Percentiles rank a stretch among this genome's conserved stretches.
Conservation (phyloP, 2,329 filamentous ascomycete genomes). For the Ceratocystis cacaofunesta region DNA sequence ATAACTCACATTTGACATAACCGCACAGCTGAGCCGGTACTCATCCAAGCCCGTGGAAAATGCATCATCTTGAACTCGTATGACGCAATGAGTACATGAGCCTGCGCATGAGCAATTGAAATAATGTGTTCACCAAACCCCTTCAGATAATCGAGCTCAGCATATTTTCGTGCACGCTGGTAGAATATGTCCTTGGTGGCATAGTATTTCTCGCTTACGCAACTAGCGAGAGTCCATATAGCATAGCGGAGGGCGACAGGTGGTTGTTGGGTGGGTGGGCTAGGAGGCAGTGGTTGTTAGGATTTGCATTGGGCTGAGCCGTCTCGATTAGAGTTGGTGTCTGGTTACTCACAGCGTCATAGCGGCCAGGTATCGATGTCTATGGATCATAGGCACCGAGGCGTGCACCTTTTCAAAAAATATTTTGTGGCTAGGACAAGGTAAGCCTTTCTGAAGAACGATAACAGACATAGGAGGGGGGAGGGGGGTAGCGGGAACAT, state of each 20-base stretch:
- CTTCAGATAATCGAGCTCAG: slow-evolving; percentile 78
- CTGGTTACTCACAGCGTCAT: slow-evolving; percentile 54
- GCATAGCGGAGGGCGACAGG: slow-evolving; percentile 82
- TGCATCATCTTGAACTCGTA: slow-evolving; percentile 98
- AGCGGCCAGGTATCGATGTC: slow-evolving; percentile 69
- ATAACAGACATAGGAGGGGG: background rate
- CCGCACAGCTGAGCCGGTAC: slow-evolving; percentile 65
- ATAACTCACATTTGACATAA: slow-evolving; percentile 60
- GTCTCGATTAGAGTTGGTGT: too few relatives aligned
- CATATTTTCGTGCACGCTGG: slow-evolving; percentile 72
- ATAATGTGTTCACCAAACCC: slow-evolving; percentile 84
- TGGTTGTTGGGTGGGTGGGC: slow-evolving; percentile 68
- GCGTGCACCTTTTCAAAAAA: slow-evolving; percentile 87
- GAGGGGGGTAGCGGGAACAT: background rate
- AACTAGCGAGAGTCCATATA: slow-evolving; percentile 90
- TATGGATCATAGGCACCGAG: slow-evolving; percentile 77
- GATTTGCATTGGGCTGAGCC: too few relatives aligned
- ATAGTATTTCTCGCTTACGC: slow-evolving; percentile 66
- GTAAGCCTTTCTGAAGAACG: background rate
- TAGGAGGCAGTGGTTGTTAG: slow-evolving; percentile 21
- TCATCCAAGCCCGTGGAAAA: slow-evolving; percentile 91
- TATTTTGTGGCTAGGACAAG: slow-evolving; percentile 48
- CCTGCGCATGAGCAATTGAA: slow-evolving; percentile 71
- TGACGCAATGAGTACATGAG: slow-evolving; percentile 61
- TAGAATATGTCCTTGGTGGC: slow-evolving; percentile 81